Base-by-base conservation (phyloP, 2,329 filamentous ascomycete species). In the Alternaria rosae region DNA sequence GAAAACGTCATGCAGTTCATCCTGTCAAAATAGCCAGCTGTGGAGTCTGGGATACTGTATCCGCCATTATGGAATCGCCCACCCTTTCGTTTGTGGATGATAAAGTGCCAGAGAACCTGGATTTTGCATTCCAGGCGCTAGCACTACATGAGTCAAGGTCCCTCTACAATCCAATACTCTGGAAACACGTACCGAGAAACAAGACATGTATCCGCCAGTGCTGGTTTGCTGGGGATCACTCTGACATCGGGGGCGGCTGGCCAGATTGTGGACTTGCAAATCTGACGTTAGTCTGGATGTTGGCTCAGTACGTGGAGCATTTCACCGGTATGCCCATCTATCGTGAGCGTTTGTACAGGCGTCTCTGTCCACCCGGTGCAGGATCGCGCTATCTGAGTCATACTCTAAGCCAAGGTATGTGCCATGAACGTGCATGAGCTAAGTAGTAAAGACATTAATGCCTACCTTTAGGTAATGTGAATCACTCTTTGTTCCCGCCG, bases 91-190 rank as follows among this genome's bases (percentile, higher is more conserved):
- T 35, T 1, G 32, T 35, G 32, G 9, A 5, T 2, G 3, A 35
- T n/a, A 0, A 4, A 15, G 7, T n/a, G 3, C 32, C 32, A 0
- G 3, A 0, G 7, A 35, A 35, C 0, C 1, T 35, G 3, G 9
- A 1, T 9, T 35, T 35, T 5, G 32, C 32, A 8, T 35, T 35
- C 4, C 32, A 35, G 4, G 32, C 32, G 15, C 32, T 35, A 35
- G 32, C 32, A 0, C 32, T 35, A 1, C 32, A 35, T 2, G 32
- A 35, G 32, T 0, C 1, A 35, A n/a, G 7, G 5, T 0, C 15
- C 0, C 6, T 30, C 1, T 35, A 4, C 1, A 35, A 35, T 1
- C 30, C 30, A 7, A 0, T 4, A 8, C 30, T 35, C 3, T 35
- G 30, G 30, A 35, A 35, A 5, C 30, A 35, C 6, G 1, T 0